phyloP scores from a whole-genome alignment of 192 early-diverging fungal genomes.

The Linderina pennispora region DNA sequence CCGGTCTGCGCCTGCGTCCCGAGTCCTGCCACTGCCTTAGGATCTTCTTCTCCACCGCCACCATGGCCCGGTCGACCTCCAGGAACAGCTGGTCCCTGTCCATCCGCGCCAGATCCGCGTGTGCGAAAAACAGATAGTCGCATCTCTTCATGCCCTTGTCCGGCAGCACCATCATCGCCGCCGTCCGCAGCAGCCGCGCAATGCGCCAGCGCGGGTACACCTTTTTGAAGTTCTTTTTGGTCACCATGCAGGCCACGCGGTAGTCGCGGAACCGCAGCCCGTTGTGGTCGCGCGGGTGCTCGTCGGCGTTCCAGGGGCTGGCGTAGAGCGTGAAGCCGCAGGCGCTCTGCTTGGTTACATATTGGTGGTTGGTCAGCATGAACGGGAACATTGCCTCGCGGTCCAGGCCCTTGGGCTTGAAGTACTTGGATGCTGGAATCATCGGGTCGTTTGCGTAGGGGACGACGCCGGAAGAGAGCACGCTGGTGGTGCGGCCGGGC shows the following conservation, averaged over 20 bases:
- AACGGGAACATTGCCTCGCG: background rate
- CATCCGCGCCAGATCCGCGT: slow-evolving; percentile 14
- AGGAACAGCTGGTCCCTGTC: slow-evolving; percentile 26
- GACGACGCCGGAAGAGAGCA: slow-evolving; percentile 24
- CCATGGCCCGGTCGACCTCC: slow-evolving; percentile 22
- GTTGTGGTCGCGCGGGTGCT: slow-evolving; percentile 42
- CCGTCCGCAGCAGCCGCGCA: slow-evolving; percentile 23
- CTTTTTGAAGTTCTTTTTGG: slow-evolving; percentile 32
- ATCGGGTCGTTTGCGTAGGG: slow-evolving; percentile 40
- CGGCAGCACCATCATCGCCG: slow-evolving; percentile 22
- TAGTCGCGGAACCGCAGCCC: slow-evolving; percentile 36
- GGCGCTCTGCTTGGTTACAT: background rate
- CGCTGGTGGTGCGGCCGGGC: slow-evolving; percentile 30
- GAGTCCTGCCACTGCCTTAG: background rate
- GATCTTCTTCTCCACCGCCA: slow-evolving; percentile 5
- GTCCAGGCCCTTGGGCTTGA: slow-evolving; percentile 32
- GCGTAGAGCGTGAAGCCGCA: slow-evolving; percentile 11
- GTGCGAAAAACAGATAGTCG: slow-evolving; percentile 28
- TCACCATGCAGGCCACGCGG: slow-evolving; percentile 23
- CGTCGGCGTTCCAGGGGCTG: slow-evolving; percentile 27
- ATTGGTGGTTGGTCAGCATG: slow-evolving; percentile 1
- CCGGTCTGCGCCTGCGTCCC: background rate
- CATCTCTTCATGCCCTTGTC: slow-evolving; percentile 39
- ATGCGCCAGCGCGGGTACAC: slow-evolving; percentile 31
- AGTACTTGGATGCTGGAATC: slow-evolving; percentile 28